Evolutionary conservation across 202 grass and related monocot species (phyloP).

Genomic region (Saccharum hybrid): DNA sequence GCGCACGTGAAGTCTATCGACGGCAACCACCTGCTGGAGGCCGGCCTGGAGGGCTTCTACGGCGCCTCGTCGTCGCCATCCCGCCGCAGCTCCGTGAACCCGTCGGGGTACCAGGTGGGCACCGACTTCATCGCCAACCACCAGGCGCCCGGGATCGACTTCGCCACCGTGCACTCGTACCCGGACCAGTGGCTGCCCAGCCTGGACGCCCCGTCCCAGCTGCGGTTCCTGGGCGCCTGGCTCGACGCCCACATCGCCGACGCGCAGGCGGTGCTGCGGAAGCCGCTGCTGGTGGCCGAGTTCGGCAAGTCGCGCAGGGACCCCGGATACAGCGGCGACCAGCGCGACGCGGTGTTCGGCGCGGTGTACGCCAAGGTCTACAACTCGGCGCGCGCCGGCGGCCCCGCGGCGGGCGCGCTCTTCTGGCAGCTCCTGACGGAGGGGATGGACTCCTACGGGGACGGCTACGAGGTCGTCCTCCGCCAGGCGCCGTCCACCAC

Average conservation of each 20-base stretch:
- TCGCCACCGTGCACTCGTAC: slow-evolving; percentile 92
- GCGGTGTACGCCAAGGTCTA: slow-evolving; percentile 77
- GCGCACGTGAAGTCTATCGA: slow-evolving; percentile 87
- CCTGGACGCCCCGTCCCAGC: slow-evolving; percentile 57
- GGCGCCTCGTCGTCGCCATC: slow-evolving; percentile 47
- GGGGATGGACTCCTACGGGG: slow-evolving; percentile 86
- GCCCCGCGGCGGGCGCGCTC: slow-evolving; percentile 58
- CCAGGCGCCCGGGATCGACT: slow-evolving; percentile 67
- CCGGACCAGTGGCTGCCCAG: slow-evolving; percentile 80
- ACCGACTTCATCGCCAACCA: slow-evolving; percentile 96
- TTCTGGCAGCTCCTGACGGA: slow-evolving; percentile 89
- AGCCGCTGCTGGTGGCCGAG: slow-evolving; percentile 85
- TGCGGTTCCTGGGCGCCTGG: slow-evolving; percentile 70
- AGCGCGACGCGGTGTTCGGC: slow-evolving; percentile 69
- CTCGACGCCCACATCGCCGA: slow-evolving; percentile 81
- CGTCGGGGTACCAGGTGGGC: slow-evolving; percentile 61
- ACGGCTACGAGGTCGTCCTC: slow-evolving; percentile 89
- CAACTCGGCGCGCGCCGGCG: slow-evolving; percentile 62
- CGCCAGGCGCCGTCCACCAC: slow-evolving; percentile 64
- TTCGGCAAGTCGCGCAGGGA: slow-evolving; percentile 83
- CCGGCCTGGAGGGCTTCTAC: slow-evolving; percentile 92
- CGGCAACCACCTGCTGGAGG: slow-evolving; percentile 79
- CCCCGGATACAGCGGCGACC: slow-evolving; percentile 54
- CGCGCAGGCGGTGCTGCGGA: slow-evolving; percentile 54
- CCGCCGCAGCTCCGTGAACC: slow-evolving; percentile 48